Base-by-base conservation (phyloP, 352 stramenopile genomes). In the Phytophthora pseudosyringae region DNA sequence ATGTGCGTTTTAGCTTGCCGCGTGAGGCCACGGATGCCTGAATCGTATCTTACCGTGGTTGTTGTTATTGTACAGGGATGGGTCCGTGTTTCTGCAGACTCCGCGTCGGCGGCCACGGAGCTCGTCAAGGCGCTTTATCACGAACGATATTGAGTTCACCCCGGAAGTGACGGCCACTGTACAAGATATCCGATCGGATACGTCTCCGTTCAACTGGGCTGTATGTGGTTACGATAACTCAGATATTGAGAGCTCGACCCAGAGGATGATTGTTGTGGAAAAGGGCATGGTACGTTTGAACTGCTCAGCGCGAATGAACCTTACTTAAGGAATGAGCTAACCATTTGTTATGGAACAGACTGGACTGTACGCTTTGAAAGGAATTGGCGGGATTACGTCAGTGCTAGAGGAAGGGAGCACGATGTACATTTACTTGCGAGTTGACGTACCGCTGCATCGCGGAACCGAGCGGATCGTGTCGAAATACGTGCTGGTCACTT, bases 371-470 rank as follows among this genome's bases (percentile, higher is more conserved):
- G 86, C 85, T 10, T 72, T 96, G 18, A 95, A 93, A 65, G 85
- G 86, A 41, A 81, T 96, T 31, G 86, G 84, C 18, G 88, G 88
- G 11, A 94, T 96, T 62, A 90, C 73, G 4, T 84, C 73, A 0
- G 76, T 86, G 9, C 40, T 94, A 28, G 80, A 92, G 46, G 84
- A 93, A 56, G 85, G 80, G 11, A 80, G 71, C 44, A 94, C 87
- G 13, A 95, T 95, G 87, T 96, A 96, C 73, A 90, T 96, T 74
- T 96, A 96, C 65, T 66, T 96, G 8, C 85, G 87, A n/a, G 84
- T 96, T 11, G 88, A 96, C 60, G 80, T 96, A 31, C 86, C 86
- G 15, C 66, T 96, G 33, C 83, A 94, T 60, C 84, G 84, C 29
- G 84, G 82, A 45, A 91, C 81, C n/a, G 83, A 93, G 36, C 72